phyloP scores from a whole-genome alignment of 139 green algal species.

The Desmodesmus armatus region DNA sequence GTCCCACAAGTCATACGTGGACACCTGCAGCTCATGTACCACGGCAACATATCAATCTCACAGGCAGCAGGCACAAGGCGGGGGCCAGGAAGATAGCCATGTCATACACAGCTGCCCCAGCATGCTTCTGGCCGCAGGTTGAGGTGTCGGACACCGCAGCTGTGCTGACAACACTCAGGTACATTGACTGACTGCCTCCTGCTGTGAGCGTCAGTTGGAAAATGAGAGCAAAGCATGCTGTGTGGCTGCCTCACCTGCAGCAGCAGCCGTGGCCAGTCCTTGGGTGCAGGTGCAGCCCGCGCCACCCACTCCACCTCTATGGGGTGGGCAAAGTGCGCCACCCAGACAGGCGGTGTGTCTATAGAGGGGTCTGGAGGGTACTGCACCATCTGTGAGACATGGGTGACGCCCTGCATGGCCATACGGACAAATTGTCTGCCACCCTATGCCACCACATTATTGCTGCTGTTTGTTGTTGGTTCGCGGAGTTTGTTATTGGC shows the following conservation, averaged over 20 bases:
- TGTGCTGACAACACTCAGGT: neutral
- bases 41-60: neutral
- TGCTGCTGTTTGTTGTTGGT: neutral
- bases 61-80: neutral
- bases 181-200: neutral
- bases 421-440: neutral
- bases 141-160: too few species aligned
- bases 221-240: neutral
- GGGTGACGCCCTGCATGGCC: constrained; percentile 66
- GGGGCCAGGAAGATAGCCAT: too few species aligned
- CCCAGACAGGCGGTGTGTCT: constrained; percentile 46
- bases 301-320: constrained; percentile 69
- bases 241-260: constrained; percentile 11
- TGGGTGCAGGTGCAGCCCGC: constrained; percentile 4
- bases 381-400: constrained; percentile 50
- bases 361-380: constrained; percentile 55
- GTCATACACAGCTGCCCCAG: too few species aligned
- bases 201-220: neutral
- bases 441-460: neutral
- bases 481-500: neutral
- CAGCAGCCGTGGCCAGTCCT: constrained; percentile 51
- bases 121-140: too few species aligned
- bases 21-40: constrained; percentile 55
- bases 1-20: constrained; percentile 61
- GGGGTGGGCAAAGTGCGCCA: constrained; percentile 72